A percentile compares a stretch with the other conserved stretches of the same genome.
phyloP scores from a whole-genome alignment of 805 yeast species.

The Ogataea henricii region DNA sequence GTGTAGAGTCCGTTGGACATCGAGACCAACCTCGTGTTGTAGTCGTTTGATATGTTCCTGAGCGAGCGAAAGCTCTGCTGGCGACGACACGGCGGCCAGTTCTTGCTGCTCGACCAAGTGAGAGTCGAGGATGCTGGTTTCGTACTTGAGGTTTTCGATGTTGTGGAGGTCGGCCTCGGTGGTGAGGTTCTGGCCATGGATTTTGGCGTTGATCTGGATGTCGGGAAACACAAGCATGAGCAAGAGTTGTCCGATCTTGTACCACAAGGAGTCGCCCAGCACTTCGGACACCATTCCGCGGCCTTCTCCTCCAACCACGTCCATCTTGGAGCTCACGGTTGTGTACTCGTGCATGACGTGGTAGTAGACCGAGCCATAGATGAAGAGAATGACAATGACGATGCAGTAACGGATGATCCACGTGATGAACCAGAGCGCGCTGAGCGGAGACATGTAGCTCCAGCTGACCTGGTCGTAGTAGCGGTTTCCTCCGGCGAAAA shows the following conservation, averaged over 20 bases:
- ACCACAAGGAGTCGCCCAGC: slow-evolving; percentile 35
- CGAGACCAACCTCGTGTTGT: slow-evolving; percentile 31
- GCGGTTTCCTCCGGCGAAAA: slow-evolving; percentile 58
- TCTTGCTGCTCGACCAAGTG: background rate
- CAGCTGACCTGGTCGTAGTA: slow-evolving; percentile 67
- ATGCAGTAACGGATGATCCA: slow-evolving; percentile 83
- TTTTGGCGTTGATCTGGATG: slow-evolving; percentile 32
- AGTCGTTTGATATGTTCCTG: slow-evolving; percentile 14
- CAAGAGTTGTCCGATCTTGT: slow-evolving; percentile 29
- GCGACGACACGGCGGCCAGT: background rate
- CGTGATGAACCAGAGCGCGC: slow-evolving; percentile 74
- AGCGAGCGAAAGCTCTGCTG: background rate
- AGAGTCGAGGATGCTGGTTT: slow-evolving; percentile 8
- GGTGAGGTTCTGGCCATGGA: slow-evolving; percentile 31
- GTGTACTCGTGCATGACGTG: slow-evolving; percentile 68
- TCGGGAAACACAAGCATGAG: slow-evolving; percentile 36
- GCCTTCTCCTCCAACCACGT: slow-evolving; percentile 18
- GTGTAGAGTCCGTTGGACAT: slow-evolving; percentile 45
- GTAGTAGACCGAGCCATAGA: slow-evolving; percentile 70
- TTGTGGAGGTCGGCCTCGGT: slow-evolving; percentile 31
- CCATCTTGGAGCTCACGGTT: slow-evolving; percentile 47
- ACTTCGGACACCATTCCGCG: slow-evolving; percentile 24
- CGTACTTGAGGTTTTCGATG: slow-evolving; percentile 24
- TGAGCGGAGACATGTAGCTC: slow-evolving; percentile 73
- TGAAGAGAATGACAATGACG: slow-evolving; percentile 57